A percentile compares a stretch with the other conserved stretches of the same genome.
Conservation (phyloP, 2,329 filamentous ascomycete species). For the Ascochyta clinopodiicola region DNA sequence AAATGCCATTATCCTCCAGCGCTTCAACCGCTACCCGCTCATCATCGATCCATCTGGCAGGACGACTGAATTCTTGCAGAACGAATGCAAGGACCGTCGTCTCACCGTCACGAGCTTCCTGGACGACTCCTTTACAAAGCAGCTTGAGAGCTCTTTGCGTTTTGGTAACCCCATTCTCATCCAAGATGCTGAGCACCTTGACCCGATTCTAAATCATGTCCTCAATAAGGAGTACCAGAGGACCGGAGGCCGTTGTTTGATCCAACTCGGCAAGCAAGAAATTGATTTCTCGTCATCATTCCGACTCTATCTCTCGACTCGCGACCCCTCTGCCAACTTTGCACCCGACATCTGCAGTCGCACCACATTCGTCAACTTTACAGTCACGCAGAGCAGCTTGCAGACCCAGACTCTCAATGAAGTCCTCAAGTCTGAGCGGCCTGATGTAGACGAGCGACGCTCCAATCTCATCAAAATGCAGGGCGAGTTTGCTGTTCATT, state of each 20-base stretch:
- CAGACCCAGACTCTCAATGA: constrained; percentile 98
- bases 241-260: constrained; percentile 95
- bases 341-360: constrained; percentile 96
- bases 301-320: constrained; percentile 91
- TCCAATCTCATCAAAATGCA: constrained; percentile 98
- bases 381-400: constrained; percentile 96
- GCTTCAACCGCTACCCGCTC: constrained; percentile 97
- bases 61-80: constrained; percentile 92
- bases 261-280: constrained; percentile 97
- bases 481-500: constrained; percentile 98
- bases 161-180: constrained; percentile 99
- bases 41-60: constrained; percentile 98
- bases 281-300: constrained; percentile 99
- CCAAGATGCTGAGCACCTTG: constrained; percentile 95
- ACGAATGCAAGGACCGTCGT: constrained; percentile 90
- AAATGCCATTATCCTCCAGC: constrained; percentile 95
- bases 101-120: constrained; percentile 97
- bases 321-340: constrained; percentile 95
- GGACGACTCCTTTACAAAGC: constrained; percentile 97
- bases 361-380: constrained; percentile 99
- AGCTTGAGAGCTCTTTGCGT: constrained; percentile 92
- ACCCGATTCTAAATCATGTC: constrained; percentile 97
- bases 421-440: constrained; percentile 94
- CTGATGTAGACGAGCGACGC: constrained; percentile 93
- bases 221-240: constrained; percentile 99